Evolutionary conservation across 2,329 filamentous ascomycete species (phyloP), one percentile per base, ranked within the genome.

Genomic region (Exserohilum turcica): DNA sequence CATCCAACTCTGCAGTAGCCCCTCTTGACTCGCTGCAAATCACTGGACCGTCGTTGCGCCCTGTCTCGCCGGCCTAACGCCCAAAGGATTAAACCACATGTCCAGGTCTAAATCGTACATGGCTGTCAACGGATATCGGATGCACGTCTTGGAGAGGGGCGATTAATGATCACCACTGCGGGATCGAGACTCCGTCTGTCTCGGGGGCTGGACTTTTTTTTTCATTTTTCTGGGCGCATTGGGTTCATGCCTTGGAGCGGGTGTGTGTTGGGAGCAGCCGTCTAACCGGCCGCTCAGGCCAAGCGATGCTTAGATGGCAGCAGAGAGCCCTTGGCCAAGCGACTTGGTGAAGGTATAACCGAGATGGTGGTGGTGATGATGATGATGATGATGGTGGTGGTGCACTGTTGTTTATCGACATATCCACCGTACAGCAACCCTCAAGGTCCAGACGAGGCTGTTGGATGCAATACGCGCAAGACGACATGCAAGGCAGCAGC

Each of bases 131-230:
- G 57, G 53, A 60, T 59, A 53, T 43, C 55, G 52, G 48, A 62
- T 54, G 57, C 54, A 56, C 44, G 57, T 58, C 35, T 51, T 62
- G 48, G 48, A 29, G 38, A 24, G 38, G 46, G 53, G 42, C 35
- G 56, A 56, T 61, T 64, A 49, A 63, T 63, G 60, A 62, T 54
- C 49, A 50, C 48, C 48, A 61, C 48, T 48, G 63, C 57, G 61
- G 61, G 64, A 68, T 67, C 64, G 59, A 66, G 62, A 62, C 60
- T 60, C 54, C 48, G 21, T 59, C 15, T 36, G 43, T 48, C 43
- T 46, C 4, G 15, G 38, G 38, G 38, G 21, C 24, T 28, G 38
- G 61, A 63, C 59, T 60, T 24, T 7, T 16, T 13, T 16, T 3
- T n/a, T n/a, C n/a, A n/a, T n/a, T n/a, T n/a, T n/a, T n/a, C n/a